Conservation (phyloP, 345 rosid genomes). For the Salix arbutifolia region DNA sequence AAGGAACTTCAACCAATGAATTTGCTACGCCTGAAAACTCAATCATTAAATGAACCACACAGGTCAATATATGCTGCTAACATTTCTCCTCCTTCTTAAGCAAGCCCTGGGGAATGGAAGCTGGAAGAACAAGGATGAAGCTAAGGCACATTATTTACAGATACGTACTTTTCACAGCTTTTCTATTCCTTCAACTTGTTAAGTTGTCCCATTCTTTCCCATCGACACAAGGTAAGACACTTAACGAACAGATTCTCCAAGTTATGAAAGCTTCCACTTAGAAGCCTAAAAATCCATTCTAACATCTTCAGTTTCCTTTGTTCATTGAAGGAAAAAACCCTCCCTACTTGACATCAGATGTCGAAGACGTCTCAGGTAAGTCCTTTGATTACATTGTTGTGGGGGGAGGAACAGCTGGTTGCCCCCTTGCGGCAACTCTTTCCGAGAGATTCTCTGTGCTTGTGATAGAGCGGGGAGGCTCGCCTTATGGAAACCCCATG, state of each 20-base stretch:
- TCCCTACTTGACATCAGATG: slow-evolving; percentile 60
- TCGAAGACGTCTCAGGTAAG: slow-evolving; percentile 51
- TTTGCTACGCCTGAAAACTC: slow-evolving; percentile 10
- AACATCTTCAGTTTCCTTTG: not conserved
- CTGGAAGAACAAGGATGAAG: slow-evolving; percentile 7
- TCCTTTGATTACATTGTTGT: slow-evolving; percentile 66
- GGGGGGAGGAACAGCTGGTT: slow-evolving; percentile 72
- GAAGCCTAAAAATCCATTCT: not conserved
- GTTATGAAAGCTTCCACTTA: not conserved
- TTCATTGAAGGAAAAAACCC: slow-evolving; percentile 33
- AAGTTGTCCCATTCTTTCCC: slow-evolving; percentile 12
- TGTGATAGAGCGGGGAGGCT: slow-evolving; percentile 60
- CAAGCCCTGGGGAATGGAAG: not conserved
- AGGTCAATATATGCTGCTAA: slow-evolving; percentile 2
- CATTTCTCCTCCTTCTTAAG: not conserved
- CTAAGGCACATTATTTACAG: not conserved
- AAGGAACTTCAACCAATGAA: slow-evolving; percentile 9
- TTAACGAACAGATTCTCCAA: not conserved
- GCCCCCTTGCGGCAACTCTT: slow-evolving; percentile 65
- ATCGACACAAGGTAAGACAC: slow-evolving; percentile 32
- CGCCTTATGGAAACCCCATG: slow-evolving; percentile 56
- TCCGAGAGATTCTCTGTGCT: slow-evolving; percentile 59
- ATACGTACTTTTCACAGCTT: slow-evolving; percentile 12
- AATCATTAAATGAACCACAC: slow-evolving; percentile 22
- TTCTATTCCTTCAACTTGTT: slow-evolving; percentile 12